A percentile compares a stretch with the other conserved stretches of the same genome.
phyloP scores from a whole-genome alignment of 2,329 filamentous ascomycete species.

The Uncinocarpus reesii region DNA sequence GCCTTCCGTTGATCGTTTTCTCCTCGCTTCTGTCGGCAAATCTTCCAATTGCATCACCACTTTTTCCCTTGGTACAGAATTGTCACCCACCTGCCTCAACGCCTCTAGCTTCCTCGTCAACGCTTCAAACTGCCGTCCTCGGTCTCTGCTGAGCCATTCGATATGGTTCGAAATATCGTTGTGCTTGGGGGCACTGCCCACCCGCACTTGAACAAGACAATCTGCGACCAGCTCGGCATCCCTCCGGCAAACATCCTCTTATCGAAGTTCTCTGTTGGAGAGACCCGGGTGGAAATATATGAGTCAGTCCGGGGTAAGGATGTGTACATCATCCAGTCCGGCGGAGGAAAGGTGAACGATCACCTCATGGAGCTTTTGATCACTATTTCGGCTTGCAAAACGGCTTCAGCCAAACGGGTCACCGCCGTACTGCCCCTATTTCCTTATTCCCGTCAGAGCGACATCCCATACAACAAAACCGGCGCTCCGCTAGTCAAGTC shows the following conservation, averaged over 20 bases:
- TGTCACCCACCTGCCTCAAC: not conserved
- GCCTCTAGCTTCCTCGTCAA: not conserved
- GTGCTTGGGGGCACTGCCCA: slow-evolving; percentile 90
- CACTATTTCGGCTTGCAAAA: slow-evolving; percentile 96
- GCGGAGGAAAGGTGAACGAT: slow-evolving; percentile 88
- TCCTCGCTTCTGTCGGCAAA: not conserved
- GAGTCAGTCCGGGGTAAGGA: slow-evolving; percentile 97
- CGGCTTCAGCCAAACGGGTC: slow-evolving; percentile 81
- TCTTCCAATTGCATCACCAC: not conserved
- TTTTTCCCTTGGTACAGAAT: not conserved
- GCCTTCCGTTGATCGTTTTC: not conserved
- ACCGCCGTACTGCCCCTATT: slow-evolving; percentile 92
- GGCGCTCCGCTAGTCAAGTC: slow-evolving; percentile 76
- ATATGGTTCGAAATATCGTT: slow-evolving; percentile 90
- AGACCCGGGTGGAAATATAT: slow-evolving; percentile 88
- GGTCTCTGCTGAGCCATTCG: slow-evolving; percentile 12
- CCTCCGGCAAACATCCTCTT: slow-evolving; percentile 75
- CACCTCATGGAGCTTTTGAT: slow-evolving; percentile 94
- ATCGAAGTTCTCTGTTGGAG: slow-evolving; percentile 86
- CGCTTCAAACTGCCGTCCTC: slow-evolving; percentile 9
- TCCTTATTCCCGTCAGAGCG: slow-evolving; percentile 91
- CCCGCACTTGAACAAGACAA: slow-evolving; percentile 71
- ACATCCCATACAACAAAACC: slow-evolving; percentile 91
- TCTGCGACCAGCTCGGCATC: slow-evolving; percentile 81
- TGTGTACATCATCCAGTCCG: slow-evolving; percentile 96